phyloP scores from a whole-genome alignment of 1,284 basidiomycete species.

The Vanrija sp. region DNA sequence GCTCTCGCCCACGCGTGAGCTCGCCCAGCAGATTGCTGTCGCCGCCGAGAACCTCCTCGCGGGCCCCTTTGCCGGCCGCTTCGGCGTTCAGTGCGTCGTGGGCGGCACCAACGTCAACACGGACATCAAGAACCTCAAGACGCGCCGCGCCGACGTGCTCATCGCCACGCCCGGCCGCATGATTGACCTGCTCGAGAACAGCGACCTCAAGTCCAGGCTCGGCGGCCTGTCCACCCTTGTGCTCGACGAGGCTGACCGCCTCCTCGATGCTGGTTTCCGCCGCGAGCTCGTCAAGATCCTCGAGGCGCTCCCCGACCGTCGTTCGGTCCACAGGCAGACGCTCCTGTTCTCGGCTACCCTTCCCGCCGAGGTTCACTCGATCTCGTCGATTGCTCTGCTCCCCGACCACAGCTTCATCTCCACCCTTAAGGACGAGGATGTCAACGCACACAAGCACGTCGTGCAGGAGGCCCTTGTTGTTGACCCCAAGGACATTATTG shows the following conservation, averaged over 20 bases:
- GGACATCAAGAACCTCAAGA: slow-evolving; percentile 43
- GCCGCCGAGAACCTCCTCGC: slow-evolving; percentile 28
- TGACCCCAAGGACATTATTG: slow-evolving; percentile 52
- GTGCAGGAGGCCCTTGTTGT: slow-evolving; percentile 55
- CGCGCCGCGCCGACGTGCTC: slow-evolving; percentile 44
- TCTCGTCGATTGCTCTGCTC: slow-evolving; percentile 53
- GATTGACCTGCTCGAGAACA: slow-evolving; percentile 51
- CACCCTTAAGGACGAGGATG: slow-evolving; percentile 60
- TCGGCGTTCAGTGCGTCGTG: slow-evolving; percentile 47
- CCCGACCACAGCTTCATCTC: slow-evolving; percentile 60
- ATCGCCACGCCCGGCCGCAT: slow-evolving; percentile 54
- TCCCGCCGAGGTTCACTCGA: slow-evolving; percentile 47
- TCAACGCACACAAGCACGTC: slow-evolving; percentile 65
- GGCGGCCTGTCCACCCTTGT: slow-evolving; percentile 41
- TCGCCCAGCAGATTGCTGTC: slow-evolving; percentile 49
- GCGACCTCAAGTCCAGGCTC: slow-evolving; percentile 37
- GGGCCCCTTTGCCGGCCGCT: slow-evolving; percentile 10
- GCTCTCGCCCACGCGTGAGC: slow-evolving; percentile 53
- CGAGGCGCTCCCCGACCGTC: slow-evolving; percentile 39
- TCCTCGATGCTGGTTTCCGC: slow-evolving; percentile 48
- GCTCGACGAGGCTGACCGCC: slow-evolving; percentile 53
- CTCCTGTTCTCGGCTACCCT: slow-evolving; percentile 54
- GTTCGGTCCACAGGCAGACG: slow-evolving; percentile 41
- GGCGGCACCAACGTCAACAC: slow-evolving; percentile 51
- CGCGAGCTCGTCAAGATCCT: slow-evolving; percentile 41